Percentiles rank a stretch among this genome's conserved stretches.
Evolutionary conservation across 768 basidiomycete species (phyloP).

Genomic region (Tricholoma sp.): DNA sequence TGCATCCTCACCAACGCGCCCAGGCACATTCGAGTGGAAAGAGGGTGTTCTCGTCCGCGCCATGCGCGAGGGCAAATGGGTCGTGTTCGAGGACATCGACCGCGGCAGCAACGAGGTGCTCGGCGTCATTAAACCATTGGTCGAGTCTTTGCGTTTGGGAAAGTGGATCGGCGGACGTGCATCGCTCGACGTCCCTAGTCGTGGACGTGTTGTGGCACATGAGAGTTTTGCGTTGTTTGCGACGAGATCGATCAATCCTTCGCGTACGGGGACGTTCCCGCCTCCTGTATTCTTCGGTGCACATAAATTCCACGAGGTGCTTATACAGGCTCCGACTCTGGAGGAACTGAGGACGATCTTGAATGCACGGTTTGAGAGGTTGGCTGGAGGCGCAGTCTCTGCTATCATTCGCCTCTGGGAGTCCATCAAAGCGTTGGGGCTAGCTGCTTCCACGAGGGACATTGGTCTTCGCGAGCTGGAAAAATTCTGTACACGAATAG

Average conservation of each 20-base stretch:
- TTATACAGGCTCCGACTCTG: constrained; percentile 52
- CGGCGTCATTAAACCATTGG: constrained; percentile 78
- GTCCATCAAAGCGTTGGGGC: constrained; percentile 44
- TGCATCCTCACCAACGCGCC: constrained; percentile 74
- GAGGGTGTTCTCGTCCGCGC: constrained; percentile 90
- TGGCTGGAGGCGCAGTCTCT: constrained; percentile 43
- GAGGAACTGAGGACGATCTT: constrained; percentile 73
- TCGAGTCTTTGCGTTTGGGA: constrained; percentile 63
- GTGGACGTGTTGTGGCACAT: constrained; percentile 69
- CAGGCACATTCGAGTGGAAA: constrained; percentile 94
- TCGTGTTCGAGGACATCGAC: constrained; percentile 91
- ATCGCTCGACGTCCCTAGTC: constrained; percentile 65
- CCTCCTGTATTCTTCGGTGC: constrained; percentile 75
- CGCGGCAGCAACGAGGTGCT: constrained; percentile 86
- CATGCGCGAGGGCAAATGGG: constrained; percentile 87
- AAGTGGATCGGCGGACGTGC: constrained; percentile 76
- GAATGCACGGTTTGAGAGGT: constrained; percentile 54
- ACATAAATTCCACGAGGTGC: constrained; percentile 76
- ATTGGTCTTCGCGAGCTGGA: constrained; percentile 78
- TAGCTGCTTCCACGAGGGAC: constrained; percentile 48
- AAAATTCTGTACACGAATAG: constrained; percentile 77
- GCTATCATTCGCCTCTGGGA: constrained; percentile 71
- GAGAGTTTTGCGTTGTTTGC: constrained; percentile 86
- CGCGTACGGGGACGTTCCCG: constrained; percentile 43
- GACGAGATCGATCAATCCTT: constrained; percentile 64